These are phyloP conservation scores for Gynostemma pentaphyllum DNA, from an alignment of 306 rosid genomes.

Conservation along the genomic window DNA sequence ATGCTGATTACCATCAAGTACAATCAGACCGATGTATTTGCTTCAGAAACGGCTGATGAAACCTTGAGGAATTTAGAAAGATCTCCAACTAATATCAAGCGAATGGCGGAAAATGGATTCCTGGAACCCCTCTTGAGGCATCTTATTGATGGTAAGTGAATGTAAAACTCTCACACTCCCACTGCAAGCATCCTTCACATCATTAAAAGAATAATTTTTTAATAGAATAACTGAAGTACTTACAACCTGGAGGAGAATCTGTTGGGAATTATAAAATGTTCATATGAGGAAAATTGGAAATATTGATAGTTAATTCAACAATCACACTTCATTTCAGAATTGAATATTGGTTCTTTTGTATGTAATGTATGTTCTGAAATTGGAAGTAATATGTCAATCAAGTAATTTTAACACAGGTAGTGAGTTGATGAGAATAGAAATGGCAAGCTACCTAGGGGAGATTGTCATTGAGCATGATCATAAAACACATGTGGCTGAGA, in stretches of 20 bases:
- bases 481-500: conserved; percentile 24
- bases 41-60: conserved; percentile 29
- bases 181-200: neutral
- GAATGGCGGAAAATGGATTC: conserved; percentile 38
- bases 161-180: neutral
- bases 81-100: conserved; percentile 24
- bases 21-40: conserved; percentile 21
- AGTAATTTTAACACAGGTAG: conserved; percentile 18
- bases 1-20: conserved; percentile 26
- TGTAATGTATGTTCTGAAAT: neutral
- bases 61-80: conserved; percentile 30
- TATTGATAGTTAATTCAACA: neutral
- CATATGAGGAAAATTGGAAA: neutral
- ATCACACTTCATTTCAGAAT: neutral
- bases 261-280: neutral
- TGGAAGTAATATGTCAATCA: neutral
- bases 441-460: conserved; percentile 45
- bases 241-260: neutral
- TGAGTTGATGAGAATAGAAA: conserved; percentile 25
- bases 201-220: neutral
- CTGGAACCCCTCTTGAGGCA: conserved; percentile 31
- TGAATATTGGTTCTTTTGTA: neutral
- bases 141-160: conserved; percentile 26
- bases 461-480: conserved; percentile 26
- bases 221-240: neutral